phyloP scores from a whole-genome alignment of 305 asterid species.

The Ilex paraguariensis region DNA sequence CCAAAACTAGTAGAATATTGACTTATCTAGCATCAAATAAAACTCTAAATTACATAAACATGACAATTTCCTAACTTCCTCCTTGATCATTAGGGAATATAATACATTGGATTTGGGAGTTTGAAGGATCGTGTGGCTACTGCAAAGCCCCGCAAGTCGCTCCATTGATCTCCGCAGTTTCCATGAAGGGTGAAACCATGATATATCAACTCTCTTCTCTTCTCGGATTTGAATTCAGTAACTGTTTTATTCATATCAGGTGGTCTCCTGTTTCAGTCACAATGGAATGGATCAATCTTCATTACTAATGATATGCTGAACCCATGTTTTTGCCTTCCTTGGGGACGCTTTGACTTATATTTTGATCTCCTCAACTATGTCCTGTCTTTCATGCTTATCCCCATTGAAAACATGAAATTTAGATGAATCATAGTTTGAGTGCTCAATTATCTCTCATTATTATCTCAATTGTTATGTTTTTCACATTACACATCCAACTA shows the following conservation, averaged over 20 bases:
- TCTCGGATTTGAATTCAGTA: conserved; percentile 42
- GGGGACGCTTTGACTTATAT: not conserved
- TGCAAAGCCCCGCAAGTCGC: conserved; percentile 67
- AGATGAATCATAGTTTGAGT: too few species aligned
- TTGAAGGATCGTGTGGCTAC: conserved; percentile 69
- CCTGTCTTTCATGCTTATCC: too few species aligned
- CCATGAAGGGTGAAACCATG: conserved; percentile 65
- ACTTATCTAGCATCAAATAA: too few species aligned
- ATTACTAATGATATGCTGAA: too few species aligned
- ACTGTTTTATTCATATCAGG: conserved; percentile 37
- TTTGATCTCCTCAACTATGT: not conserved
- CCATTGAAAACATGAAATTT: too few species aligned
- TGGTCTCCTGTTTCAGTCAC: conserved; percentile 27
- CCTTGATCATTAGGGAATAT: conserved; percentile 29
- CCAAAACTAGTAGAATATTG: too few species aligned
- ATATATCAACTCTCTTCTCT: conserved; percentile 48
- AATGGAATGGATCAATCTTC: not conserved
- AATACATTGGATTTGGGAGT: conserved; percentile 73
- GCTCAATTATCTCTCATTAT: too few species aligned
- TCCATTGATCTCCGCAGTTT: conserved; percentile 83
- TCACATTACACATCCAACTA: too few species aligned
- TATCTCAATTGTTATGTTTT: too few species aligned
- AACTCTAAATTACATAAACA: too few species aligned
- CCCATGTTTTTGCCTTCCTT: too few species aligned
- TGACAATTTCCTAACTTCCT: not conserved